Conservation (phyloP, 192 early-diverging fungal species). For the Coemansia sp. region DNA sequence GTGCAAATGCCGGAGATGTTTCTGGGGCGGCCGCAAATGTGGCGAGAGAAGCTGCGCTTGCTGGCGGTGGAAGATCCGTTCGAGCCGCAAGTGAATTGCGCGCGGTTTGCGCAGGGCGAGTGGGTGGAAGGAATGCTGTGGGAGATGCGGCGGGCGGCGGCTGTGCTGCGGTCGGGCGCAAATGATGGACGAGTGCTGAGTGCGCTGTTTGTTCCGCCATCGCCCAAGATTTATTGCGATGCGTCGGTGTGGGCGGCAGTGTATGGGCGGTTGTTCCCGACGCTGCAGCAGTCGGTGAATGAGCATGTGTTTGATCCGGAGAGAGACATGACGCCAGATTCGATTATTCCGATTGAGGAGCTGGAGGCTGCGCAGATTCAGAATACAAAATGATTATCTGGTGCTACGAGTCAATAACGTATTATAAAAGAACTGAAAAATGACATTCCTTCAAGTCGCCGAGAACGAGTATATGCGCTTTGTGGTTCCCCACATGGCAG, state of each 20-base stretch:
- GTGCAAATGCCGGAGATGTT: conserved; percentile 4
- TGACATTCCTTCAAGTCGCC: too few species aligned
- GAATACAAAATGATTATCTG: too few species aligned
- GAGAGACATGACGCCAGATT: not conserved
- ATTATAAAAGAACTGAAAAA: too few species aligned
- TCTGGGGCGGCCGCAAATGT: conserved; percentile 13
- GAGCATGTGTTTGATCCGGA: conserved; percentile 2
- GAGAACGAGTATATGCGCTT: too few species aligned
- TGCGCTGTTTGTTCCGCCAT: conserved; percentile 20
- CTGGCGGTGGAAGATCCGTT: conserved; percentile 49
- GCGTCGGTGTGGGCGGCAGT: conserved; percentile 23
- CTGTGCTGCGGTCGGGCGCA: not conserved
- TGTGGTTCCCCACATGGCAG: too few species aligned
- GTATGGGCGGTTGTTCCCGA: conserved; percentile 8
- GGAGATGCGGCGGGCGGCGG: conserved; percentile 51
- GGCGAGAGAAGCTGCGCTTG: conserved; percentile 21
- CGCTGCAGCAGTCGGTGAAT: not conserved
- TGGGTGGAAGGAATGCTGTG: conserved; percentile 46
- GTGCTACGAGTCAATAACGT: too few species aligned
- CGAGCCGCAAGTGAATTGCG: conserved; percentile 29
- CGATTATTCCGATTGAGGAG: conserved; percentile 4
- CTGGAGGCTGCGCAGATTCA: not conserved
- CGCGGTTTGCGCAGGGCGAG: conserved; percentile 32
- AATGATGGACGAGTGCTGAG: too few species aligned
- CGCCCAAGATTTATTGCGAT: conserved; percentile 9